Evolutionary conservation across 225 moss, liverwort and hornwort species (phyloP).

Genomic region (Anthoceros angustus): DNA sequence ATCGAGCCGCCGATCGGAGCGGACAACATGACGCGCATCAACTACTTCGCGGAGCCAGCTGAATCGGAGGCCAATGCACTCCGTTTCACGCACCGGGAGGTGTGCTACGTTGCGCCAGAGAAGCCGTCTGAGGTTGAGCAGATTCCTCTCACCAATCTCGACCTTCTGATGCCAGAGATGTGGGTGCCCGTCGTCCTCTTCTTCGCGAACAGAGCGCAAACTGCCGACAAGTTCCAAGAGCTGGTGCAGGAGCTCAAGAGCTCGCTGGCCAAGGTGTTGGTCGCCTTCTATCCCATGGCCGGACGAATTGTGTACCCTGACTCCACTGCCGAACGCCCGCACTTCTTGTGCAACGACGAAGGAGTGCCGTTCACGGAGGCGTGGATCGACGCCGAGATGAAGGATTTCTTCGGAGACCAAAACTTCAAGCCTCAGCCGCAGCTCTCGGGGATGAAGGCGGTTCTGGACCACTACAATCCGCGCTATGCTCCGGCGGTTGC

Average conservation of each 20-base stretch:
- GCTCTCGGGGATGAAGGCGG: constrained; percentile 20
- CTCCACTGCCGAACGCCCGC: constrained; percentile 18
- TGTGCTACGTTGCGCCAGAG: too few relatives aligned
- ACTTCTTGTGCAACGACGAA: constrained; percentile 12
- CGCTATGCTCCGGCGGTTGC: too few relatives aligned
- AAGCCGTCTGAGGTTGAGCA: too few relatives aligned
- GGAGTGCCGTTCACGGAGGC: constrained; percentile 28
- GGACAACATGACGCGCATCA: too few relatives aligned
- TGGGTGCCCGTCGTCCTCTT: constrained; percentile 22
- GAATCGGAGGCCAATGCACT: too few relatives aligned
- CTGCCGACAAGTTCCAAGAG: constrained; percentile 9
- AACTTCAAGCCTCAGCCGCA: constrained; percentile 5
- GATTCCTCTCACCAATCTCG: constrained; percentile 16
- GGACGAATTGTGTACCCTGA: constrained; percentile 19
- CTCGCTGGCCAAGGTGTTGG: constrained; percentile 17
- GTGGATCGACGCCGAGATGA: constrained; percentile 14
- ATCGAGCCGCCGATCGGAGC: too few relatives aligned
- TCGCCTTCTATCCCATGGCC: constrained; percentile 22
- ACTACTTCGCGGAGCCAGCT: too few relatives aligned
- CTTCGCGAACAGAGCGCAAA: constrained; percentile 12
- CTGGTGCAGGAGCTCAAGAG: constrained; percentile 12
- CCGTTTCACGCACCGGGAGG: too few relatives aligned
- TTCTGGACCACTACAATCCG: constrained; percentile 12
- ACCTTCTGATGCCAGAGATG: constrained; percentile 27
- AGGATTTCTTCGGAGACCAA: constrained; percentile 5